Base-by-base conservation (phyloP, 129 eudicot genomes). In the Pulicaria dysenterica region DNA sequence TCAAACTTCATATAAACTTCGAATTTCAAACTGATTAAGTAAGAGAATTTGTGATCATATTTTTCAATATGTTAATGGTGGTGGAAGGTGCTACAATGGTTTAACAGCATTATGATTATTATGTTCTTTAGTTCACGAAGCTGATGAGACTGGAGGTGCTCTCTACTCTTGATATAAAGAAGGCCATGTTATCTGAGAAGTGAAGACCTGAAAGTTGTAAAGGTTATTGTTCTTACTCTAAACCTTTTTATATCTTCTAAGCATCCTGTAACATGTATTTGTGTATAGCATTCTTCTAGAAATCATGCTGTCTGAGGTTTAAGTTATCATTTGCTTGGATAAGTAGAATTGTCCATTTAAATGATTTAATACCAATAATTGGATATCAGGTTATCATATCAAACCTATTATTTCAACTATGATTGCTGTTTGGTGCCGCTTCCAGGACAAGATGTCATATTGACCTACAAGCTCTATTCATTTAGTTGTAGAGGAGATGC, bases 91-190 rank as follows among this genome's bases (percentile, higher is more conserved):
- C 15, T 36, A 55, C 44, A 31, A 47, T 36, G n/a, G 7, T 67
- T 14, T 16, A 69, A 70, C 62, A 34, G 5, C 34, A n/a, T 47
- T 70, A 3, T 11, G 5, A 13, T 58, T 55, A 13, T 5, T 15
- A 24, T 62, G 75, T 58, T 51, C 0, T 76, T 79, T 73, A 91
- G 96, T 91, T 88, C 80, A 88, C 87, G 55, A 88, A 88, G 86
- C 80, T 88, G 84, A 88, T 91, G 95, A 84, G 79, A 79, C 83
- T 77, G 59, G 87, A 88, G 77, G 83, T 75, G 37, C 85, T 73
- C 81, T 73, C 31, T 24, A 24, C 84, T 67, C 74, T 19, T 73
- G 79, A 81, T 74, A 45, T 57, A 69, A 83, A 82, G 79, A 79
- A 77, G 74, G 65, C 61, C 65, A 47, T 77, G 73, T 50, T 48